phyloP scores from a whole-genome alignment of 179 eudicot species.

The Corrigiola litoralis region DNA sequence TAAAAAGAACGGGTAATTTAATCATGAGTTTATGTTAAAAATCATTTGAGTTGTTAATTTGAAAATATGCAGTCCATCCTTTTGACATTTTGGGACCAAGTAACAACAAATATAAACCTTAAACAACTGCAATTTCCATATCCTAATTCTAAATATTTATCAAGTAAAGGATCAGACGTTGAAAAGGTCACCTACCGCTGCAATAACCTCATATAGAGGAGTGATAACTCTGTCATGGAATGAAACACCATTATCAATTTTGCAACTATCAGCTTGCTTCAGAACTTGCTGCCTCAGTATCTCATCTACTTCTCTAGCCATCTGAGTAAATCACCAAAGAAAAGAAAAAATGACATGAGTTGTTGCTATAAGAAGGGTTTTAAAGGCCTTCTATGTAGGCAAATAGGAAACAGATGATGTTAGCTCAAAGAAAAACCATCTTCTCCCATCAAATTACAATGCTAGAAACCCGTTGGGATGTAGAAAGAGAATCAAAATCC shows the following conservation, averaged over 20 bases:
- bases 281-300: conserved; percentile 68
- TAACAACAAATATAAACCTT: too few relatives aligned
- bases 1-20: not conserved
- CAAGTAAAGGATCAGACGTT: not conserved
- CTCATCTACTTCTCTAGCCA: conserved; percentile 91
- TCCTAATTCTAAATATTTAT: too few relatives aligned
- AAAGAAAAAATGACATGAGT: not conserved
- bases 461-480: not conserved
- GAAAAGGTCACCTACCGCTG: conserved; percentile 59
- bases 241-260: conserved; percentile 65
- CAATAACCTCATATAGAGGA: conserved; percentile 76
- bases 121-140: too few relatives aligned
- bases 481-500: not conserved
- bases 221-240: conserved; percentile 71
- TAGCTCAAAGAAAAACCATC: not conserved
- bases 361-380: too few relatives aligned
- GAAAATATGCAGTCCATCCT: too few relatives aligned
- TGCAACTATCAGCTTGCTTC: conserved; percentile 90
- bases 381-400: not conserved
- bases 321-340: conserved; percentile 33
- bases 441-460: not conserved
- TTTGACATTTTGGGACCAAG: too few relatives aligned
- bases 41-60: too few relatives aligned
- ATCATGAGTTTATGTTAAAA: too few relatives aligned
- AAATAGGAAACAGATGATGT: conserved; percentile 1